These are phyloP conservation scores for Tuber magnatum DNA, from an alignment of 495 filamentous ascomycete genomes.

Conservation along the genomic window DNA sequence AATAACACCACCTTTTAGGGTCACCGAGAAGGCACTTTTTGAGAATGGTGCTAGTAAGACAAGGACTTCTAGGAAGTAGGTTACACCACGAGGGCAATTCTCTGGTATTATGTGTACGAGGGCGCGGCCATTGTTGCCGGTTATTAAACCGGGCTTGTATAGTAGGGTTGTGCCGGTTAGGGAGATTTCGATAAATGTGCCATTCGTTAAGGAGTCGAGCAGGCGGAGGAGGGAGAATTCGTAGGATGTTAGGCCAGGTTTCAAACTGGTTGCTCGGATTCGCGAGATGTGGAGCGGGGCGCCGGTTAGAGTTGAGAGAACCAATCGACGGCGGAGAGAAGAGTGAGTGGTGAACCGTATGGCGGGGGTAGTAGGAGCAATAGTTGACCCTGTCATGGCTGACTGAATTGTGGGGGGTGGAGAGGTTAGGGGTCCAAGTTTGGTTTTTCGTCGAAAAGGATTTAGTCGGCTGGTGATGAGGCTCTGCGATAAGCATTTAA, in stretches of 20 bases:
- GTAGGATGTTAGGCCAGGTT: slow-evolving; percentile 80
- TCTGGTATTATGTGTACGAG: slow-evolving; percentile 71
- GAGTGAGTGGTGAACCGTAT: slow-evolving; percentile 73
- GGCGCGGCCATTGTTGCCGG: slow-evolving; percentile 59
- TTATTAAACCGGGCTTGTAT: slow-evolving; percentile 87
- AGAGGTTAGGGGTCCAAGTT: not conserved
- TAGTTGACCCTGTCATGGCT: slow-evolving; percentile 20
- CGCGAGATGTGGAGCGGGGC: slow-evolving; percentile 82
- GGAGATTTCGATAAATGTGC: slow-evolving; percentile 84
- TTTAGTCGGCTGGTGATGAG: not conserved
- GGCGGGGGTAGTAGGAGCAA: slow-evolving; percentile 44
- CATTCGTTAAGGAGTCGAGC: slow-evolving; percentile 91
- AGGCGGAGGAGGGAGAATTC: slow-evolving; percentile 95
- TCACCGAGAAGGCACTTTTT: slow-evolving; percentile 76
- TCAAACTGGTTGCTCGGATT: slow-evolving; percentile 78
- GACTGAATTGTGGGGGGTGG: not conserved
- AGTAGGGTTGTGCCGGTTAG: slow-evolving; percentile 87
- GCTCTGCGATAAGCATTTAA: not conserved
- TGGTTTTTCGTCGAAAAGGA: not conserved
- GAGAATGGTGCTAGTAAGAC: slow-evolving; percentile 89
- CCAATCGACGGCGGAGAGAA: slow-evolving; percentile 71
- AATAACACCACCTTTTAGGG: slow-evolving; percentile 90
- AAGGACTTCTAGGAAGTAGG: slow-evolving; percentile 85
- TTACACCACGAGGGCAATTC: slow-evolving; percentile 67
- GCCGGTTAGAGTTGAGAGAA: slow-evolving; percentile 86